Evolutionary conservation across 306 rosid species (phyloP), one percentile per base, ranked within the genome.

Genomic region (Lathyrus aphaca): DNA sequence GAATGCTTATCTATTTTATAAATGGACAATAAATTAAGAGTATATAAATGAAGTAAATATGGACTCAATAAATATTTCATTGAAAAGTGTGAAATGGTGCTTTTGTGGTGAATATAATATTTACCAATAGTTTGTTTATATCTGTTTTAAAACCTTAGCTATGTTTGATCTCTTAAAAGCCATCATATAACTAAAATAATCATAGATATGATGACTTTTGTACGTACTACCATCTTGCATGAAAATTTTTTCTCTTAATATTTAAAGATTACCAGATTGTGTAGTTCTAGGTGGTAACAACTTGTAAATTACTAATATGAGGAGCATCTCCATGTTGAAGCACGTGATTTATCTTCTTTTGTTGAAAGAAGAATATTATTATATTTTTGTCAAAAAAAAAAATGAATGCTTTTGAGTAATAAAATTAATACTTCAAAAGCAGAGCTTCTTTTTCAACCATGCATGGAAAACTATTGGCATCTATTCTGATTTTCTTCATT

Each of bases 361-460:
- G 56, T 64, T 44, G 73, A 45, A 27, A 43, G 69, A 63, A 63
- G 9, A 43, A 44, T 66, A 70, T 50, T 38, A 37, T 60, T 40
- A 18, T 21, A 35, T 15, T 19, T 54, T 54, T 5, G 16, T 54
- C 1, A 54, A 56, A 27, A 56, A 54, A 56, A 27, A 56, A 21
- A 56, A 56, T 49, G 63, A 72, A 63, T 61, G 70, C 62, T 77
- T 77, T 55, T 77, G 77, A 56, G 50, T 64, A 55, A 74, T 64
- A 64, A 64, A 64, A 64, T 64, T 35, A 35, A 74, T 39, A 64
- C 66, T 67, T 77, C 67, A 58, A 77, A 77, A 71, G 77, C 64
- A 64, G 73, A 77, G 81, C 64, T 77, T 67, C 77, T 77, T 71
- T 77, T 77, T 35, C 56, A 64, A 64, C 68, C 77, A 71, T 77